A percentile compares a stretch with the other conserved stretches of the same genome.
These are phyloP conservation scores for Mycena floridula DNA, from an alignment of 768 basidiomycete species.

Conservation along the genomic window DNA sequence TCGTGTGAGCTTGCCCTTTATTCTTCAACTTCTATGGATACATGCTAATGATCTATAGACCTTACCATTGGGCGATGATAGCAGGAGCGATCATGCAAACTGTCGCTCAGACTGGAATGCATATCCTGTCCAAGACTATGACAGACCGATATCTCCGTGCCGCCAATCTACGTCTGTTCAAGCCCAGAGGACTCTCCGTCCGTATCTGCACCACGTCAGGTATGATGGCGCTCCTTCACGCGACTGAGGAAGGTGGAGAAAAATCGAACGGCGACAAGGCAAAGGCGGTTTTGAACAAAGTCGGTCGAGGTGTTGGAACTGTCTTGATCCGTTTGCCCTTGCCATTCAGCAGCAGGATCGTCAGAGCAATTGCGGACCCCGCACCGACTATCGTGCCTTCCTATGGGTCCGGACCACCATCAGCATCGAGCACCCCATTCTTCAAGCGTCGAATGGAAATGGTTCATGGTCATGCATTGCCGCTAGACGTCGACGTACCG, in stretches of 20 bases:
- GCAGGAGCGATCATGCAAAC: constrained; percentile 12
- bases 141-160: constrained; percentile 18
- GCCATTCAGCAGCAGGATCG: constrained; percentile 8
- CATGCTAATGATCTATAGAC: constrained; percentile 4
- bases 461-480: constrained; percentile 14
- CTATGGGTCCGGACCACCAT: neutral
- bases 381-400: constrained; percentile 5
- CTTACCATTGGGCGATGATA: constrained; percentile 19
- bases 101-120: constrained; percentile 13
- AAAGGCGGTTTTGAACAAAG: constrained; percentile 8
- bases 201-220: constrained; percentile 18
- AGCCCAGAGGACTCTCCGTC: constrained; percentile 17
- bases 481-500: constrained; percentile 13
- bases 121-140: constrained; percentile 16
- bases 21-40: neutral
- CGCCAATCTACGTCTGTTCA: constrained; percentile 17
- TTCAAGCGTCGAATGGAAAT: constrained; percentile 12
- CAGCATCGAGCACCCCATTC: constrained; percentile 1
- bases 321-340: constrained; percentile 10
- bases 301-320: constrained; percentile 12
- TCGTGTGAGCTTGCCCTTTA: constrained; percentile 10
- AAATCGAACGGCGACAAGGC: neutral
- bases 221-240: constrained; percentile 13
- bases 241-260: neutral
- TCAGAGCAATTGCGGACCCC: constrained; percentile 14